Conservation (phyloP, 176 grass and related monocot genomes). For the Cocos nucifera region DNA sequence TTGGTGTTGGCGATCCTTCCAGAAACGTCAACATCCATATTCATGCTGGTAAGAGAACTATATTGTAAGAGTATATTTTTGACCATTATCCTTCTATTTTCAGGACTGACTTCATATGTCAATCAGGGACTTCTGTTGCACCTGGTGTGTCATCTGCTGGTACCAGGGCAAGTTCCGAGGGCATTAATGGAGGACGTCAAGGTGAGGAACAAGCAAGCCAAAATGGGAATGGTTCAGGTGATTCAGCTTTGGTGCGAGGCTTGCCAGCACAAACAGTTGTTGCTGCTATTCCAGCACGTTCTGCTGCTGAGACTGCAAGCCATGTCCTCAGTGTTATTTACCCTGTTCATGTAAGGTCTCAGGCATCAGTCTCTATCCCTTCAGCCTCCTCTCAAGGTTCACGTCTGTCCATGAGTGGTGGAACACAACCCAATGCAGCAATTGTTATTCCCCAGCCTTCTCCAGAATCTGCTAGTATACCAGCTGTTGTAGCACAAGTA, state of each 20-base stretch:
- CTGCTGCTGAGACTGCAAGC: slow-evolving; percentile 39
- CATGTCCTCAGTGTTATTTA: slow-evolving; percentile 59
- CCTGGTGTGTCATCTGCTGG: slow-evolving; percentile 31
- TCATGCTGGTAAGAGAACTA: slow-evolving; percentile 13
- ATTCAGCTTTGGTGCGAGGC: slow-evolving; percentile 42
- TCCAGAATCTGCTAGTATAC: slow-evolving; percentile 37
- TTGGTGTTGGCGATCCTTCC: slow-evolving; percentile 49
- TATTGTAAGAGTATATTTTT: no score
- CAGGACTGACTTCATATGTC: neutral
- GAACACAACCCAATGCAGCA: slow-evolving; percentile 32
- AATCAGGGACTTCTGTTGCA: slow-evolving; percentile 31
- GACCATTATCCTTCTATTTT: no score
- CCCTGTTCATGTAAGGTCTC: slow-evolving; percentile 65
- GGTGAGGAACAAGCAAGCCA: slow-evolving; percentile 38
- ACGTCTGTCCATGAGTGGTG: slow-evolving; percentile 17
- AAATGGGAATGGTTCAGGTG: slow-evolving; percentile 23
- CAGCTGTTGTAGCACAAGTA: slow-evolving; percentile 51
- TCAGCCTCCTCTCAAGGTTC: slow-evolving; percentile 30
- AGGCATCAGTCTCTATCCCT: slow-evolving; percentile 25
- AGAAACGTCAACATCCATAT: slow-evolving; percentile 34
- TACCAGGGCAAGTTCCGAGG: slow-evolving; percentile 18
- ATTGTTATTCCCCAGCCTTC: slow-evolving; percentile 33
- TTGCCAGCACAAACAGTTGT: slow-evolving; percentile 56
- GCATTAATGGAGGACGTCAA: slow-evolving; percentile 12
- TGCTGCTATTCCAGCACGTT: slow-evolving; percentile 48